Evolutionary conservation across 345 rosid genomes (phyloP).

Genomic region (Acer campestre): DNA sequence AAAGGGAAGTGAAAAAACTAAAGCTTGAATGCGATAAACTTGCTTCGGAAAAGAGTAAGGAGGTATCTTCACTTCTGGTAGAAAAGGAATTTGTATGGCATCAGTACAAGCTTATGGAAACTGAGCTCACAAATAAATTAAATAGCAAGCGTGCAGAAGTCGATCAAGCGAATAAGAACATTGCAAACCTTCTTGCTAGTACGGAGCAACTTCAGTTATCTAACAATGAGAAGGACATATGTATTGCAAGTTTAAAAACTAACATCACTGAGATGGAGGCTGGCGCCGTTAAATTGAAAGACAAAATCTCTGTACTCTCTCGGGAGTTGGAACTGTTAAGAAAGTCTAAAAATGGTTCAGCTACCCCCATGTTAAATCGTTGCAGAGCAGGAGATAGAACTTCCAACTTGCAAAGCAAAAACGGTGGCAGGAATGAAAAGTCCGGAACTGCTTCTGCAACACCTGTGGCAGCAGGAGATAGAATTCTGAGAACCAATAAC

Average conservation of each 20-base stretch:
- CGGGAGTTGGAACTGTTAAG: slow-evolving; percentile 50
- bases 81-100: slow-evolving; percentile 79
- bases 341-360: slow-evolving; percentile 38
- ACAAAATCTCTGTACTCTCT: slow-evolving; percentile 51
- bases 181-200: slow-evolving; percentile 52
- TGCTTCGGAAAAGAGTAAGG: slow-evolving; percentile 53
- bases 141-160: slow-evolving; percentile 59
- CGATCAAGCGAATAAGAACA: slow-evolving; percentile 52
- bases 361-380: slow-evolving; percentile 48
- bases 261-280: slow-evolving; percentile 59
- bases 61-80: slow-evolving; percentile 50
- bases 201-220: slow-evolving; percentile 63
- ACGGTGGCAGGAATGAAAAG: slow-evolving; percentile 15
- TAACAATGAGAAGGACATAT: slow-evolving; percentile 61
- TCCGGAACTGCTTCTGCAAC: slow-evolving; percentile 35
- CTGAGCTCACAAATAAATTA: slow-evolving; percentile 47
- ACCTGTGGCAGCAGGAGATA: slow-evolving; percentile 35
- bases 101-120: slow-evolving; percentile 64
- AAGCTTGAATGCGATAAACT: slow-evolving; percentile 59
- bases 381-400: slow-evolving; percentile 36
- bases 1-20: slow-evolving; percentile 49
- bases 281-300: slow-evolving; percentile 39
- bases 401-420: slow-evolving; percentile 29
- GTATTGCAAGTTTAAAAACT: slow-evolving; percentile 46
- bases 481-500: slow-evolving; percentile 29